phyloP scores from a whole-genome alignment of 768 basidiomycete species.

The Phylloporus sp. region DNA sequence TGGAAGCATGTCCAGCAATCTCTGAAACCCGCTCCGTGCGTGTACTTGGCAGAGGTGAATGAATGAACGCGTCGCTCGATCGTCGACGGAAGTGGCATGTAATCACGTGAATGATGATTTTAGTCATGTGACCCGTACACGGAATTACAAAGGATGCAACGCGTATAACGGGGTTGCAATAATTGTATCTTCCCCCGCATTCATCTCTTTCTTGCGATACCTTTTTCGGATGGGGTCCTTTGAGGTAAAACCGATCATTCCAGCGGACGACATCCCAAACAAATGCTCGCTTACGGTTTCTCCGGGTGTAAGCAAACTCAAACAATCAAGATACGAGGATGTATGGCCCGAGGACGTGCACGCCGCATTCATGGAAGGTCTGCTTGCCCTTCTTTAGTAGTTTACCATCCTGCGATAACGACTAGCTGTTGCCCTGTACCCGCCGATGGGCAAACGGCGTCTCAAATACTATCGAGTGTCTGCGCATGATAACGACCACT shows the following conservation, averaged over 20 bases:
- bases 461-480: conserved; percentile 30
- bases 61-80: background rate
- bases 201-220: conserved; percentile 9
- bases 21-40: background rate
- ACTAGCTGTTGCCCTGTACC: conserved; percentile 28
- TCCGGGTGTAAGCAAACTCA: conserved; percentile 14
- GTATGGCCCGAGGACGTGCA: conserved; percentile 34
- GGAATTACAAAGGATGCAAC: conserved; percentile 20
- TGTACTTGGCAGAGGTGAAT: background rate
- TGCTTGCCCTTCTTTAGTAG: background rate
- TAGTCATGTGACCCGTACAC: conserved; percentile 25
- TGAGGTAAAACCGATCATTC: conserved; percentile 11
- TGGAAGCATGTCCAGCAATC: conserved; percentile 12
- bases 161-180: conserved; percentile 12
- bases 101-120: conserved; percentile 27
- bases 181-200: conserved; percentile 1
- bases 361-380: conserved; percentile 36
- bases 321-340: conserved; percentile 31
- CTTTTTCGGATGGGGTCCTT: conserved; percentile 20
- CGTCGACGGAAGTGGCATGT: background rate
- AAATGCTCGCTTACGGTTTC: background rate
- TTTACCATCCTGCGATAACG: conserved; percentile 8
- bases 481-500: conserved; percentile 10
- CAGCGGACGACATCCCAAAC: conserved; percentile 6
- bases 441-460: conserved; percentile 35